Evolutionary conservation across 495 filamentous ascomycete genomes (phyloP), one percentile per base, ranked within the genome.

Genomic region (Poronia punctata): DNA sequence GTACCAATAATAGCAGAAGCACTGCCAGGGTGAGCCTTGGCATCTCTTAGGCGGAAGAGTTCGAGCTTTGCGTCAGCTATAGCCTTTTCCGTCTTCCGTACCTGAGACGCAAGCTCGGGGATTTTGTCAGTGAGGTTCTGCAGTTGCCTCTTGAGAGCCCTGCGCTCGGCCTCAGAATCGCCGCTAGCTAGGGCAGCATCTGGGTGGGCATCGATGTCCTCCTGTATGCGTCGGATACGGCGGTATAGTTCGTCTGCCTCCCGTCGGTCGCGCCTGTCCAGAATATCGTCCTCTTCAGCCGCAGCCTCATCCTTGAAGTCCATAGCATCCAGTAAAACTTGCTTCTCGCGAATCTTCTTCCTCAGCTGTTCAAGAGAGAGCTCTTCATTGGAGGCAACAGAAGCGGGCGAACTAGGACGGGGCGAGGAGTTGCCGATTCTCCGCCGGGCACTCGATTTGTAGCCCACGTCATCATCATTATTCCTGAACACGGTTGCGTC

Each of bases 401-500:
- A 88, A 0, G 79, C 70, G 14, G 87, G 84, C 2, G 87, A 89
- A 18, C 75, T 72, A 4, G 86, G 74, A 9, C 75, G 75, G 31
- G 90, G 88, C 1, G 88, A 93, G 17, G 74, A 75, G 33, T 75
- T 82, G n/a, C 77, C 81, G 20, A 87, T 76, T 38, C 93, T 78
- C 36, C 86, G 86, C 45, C 93, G 83, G 36, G 93, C 93, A 58
- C 90, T 96, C 6, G 92, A 97, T 40, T 80, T 83, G 46, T 99
- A 99, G 2, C 88, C 88, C 36, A 88, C 74, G 34, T 82, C 80
- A 49, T 88, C 83, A 47, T 95, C 88, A 47, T 97, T 92, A 54
- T 97, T 95, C 57, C 90, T 90, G 64, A 89, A 99, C 30, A 96
- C 80, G 1, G 93, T 99, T 11, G 84, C 93, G 64, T 99, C 93